Evolutionary conservation across 257 asterid genomes (phyloP), one percentile per base, ranked within the genome.

Genomic region (Mitragyna speciosa): DNA sequence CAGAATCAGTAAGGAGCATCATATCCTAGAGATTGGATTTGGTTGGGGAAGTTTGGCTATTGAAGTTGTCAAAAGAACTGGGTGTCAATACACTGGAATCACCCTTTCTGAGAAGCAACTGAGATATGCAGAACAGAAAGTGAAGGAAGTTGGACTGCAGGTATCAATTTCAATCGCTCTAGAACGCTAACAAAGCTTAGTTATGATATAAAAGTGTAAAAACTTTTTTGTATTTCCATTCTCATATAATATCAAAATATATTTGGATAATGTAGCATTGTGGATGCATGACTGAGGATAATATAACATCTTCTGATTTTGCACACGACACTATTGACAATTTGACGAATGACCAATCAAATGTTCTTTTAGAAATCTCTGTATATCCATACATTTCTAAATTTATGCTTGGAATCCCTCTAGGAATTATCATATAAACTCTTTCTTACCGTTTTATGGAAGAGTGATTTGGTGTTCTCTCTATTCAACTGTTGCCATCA

Each of bases 1-100:
- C 69, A 89, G 84, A 81, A 84, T 95, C 12, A 76, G 82, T 54
- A 91, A 90, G 83, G 85, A 90, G 47, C 92, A 92, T 80, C 96
- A 93, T 80, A 81, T 95, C 78, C 84, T 95, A 33, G 99, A 95
- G 89, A 95, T 95, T 11, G 99, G 99, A 33, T 86, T 94, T 75
- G 98, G 99, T 28, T 93, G 98, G 99, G 98, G 98, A 77, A 95
- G 95, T 69, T 83, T 95, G 48, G 99, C 96, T 24, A 87, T 95
- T 7, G 98, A 95, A 86, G 88, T 84, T n/a, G 99, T 95, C 0
- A 88, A 84, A 85, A 80, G 86, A 85, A 92, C 97, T 0, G 97
- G 98, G 63, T 95, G 99, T 87, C 89, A 85, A 82, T 95, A 95
- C 64, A 95, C 99, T 0, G 99, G 99, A 31, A 91, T 95, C 84